These are phyloP conservation scores for Fusarium nurragi DNA, from an alignment of 2,329 filamentous ascomycete genomes.

Conservation along the genomic window DNA sequence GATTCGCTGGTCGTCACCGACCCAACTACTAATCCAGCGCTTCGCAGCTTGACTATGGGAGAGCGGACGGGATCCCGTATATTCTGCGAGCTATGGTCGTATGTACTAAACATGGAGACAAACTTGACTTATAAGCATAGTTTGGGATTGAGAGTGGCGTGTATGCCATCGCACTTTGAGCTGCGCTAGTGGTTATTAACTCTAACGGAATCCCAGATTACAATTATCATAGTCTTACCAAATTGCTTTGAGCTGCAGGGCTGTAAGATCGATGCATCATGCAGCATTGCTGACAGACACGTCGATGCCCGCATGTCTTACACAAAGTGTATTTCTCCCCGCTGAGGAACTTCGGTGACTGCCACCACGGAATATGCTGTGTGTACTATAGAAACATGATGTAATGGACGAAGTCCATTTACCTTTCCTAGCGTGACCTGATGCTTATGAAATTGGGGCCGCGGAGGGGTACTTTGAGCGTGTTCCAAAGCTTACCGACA, in stretches of 20 bases:
- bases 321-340: neutral
- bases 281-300: neutral
- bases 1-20: slow-evolving; percentile 8
- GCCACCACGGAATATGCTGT: neutral
- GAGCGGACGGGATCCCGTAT: slow-evolving; percentile 13
- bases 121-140: accelerated
- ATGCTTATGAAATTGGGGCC: slow-evolving; percentile 1
- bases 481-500: too few species aligned
- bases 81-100: slow-evolving; percentile 11
- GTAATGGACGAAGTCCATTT: neutral
- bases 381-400: neutral
- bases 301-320: neutral
- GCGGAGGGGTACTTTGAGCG: too few species aligned
- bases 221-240: too few species aligned
- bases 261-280: too few species aligned
- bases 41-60: slow-evolving; percentile 6
- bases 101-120: accelerated
- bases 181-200: too few species aligned
- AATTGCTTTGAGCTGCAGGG: too few species aligned
- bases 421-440: neutral
- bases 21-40: too few species aligned
- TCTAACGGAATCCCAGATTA: too few species aligned
- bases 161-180: neutral
- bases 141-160: too few species aligned
- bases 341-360: slow-evolving; percentile 20